These are phyloP conservation scores for Nakazawaea ernobii DNA, from an alignment of 805 yeast genomes.

Conservation along the genomic window DNA sequence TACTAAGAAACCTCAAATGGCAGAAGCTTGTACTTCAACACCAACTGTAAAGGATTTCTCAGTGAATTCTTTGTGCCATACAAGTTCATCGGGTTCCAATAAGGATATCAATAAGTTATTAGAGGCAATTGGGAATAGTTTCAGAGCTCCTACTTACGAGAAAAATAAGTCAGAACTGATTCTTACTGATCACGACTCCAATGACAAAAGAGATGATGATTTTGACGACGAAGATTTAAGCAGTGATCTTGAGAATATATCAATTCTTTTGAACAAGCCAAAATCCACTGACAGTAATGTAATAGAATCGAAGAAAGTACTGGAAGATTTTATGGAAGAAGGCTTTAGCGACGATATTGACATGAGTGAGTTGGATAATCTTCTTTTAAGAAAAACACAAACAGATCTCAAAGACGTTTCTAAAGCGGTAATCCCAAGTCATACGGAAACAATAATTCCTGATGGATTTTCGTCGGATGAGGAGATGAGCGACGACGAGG, in stretches of 20 bases:
- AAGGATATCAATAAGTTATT: conserved; percentile 10
- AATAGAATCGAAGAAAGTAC: not conserved
- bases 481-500: conserved; percentile 9
- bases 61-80: not conserved
- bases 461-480: conserved; percentile 2
- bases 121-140: conserved; percentile 11
- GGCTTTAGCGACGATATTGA: conserved; percentile 26
- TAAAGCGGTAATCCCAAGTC: too few species aligned
- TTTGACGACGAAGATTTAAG: conserved; percentile 4
- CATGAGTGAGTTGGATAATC: conserved; percentile 21
- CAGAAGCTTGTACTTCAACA: not conserved
- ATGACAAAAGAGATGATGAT: not conserved
- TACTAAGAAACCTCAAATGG: not conserved
- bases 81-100: conserved; percentile 14
- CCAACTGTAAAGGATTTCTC: not conserved
- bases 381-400: conserved; percentile 9
- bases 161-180: not conserved
- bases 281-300: not conserved
- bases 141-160: not conserved
- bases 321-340: conserved; percentile 6
- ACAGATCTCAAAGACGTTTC: too few species aligned
- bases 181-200: not conserved
- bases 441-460: not conserved
- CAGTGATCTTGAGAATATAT: conserved; percentile 8
- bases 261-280: not conserved